Conservation (phyloP, 2,329 filamentous ascomycete species). For the Pseudogymnoascus sp. region DNA sequence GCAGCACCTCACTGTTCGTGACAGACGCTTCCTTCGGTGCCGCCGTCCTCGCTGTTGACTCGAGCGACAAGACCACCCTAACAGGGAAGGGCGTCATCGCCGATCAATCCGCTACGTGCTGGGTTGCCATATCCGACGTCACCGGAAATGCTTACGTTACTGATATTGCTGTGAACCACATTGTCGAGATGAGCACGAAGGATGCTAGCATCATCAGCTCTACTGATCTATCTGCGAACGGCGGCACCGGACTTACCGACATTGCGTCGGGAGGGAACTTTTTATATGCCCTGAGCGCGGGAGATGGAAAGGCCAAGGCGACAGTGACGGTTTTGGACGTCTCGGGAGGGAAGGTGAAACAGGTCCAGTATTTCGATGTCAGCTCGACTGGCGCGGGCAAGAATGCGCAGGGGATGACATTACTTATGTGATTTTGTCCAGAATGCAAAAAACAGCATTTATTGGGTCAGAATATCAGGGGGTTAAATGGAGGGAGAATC, state of each 20-base stretch:
- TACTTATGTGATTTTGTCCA: background rate
- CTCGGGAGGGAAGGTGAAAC: background rate
- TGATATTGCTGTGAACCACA: slow-evolving; percentile 45
- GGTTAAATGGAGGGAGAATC: background rate
- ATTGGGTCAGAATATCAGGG: background rate
- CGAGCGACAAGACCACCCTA: slow-evolving; percentile 31
- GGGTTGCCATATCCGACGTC: slow-evolving; percentile 44
- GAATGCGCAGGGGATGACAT: background rate
- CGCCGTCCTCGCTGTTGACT: slow-evolving; percentile 39
- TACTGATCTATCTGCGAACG: slow-evolving; percentile 37
- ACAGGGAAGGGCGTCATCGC: slow-evolving; percentile 38
- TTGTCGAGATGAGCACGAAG: slow-evolving; percentile 50
- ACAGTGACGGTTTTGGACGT: slow-evolving; percentile 38
- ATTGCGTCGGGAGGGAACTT: slow-evolving; percentile 46
- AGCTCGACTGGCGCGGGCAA: background rate
- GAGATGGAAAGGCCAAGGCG: slow-evolving; percentile 22
- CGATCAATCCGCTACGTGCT: slow-evolving; percentile 54
- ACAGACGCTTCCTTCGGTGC: slow-evolving; percentile 55
- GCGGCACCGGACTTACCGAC: slow-evolving; percentile 51
- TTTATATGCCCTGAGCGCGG: slow-evolving; percentile 46
- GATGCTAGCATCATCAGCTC: slow-evolving; percentile 42
- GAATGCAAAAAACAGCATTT: background rate
- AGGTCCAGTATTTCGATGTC: background rate
- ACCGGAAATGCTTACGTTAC: slow-evolving; percentile 52
- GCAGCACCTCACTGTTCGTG: slow-evolving; percentile 39